Conservation (phyloP, 768 basidiomycete species). For the Suillus ampliporus region DNA sequence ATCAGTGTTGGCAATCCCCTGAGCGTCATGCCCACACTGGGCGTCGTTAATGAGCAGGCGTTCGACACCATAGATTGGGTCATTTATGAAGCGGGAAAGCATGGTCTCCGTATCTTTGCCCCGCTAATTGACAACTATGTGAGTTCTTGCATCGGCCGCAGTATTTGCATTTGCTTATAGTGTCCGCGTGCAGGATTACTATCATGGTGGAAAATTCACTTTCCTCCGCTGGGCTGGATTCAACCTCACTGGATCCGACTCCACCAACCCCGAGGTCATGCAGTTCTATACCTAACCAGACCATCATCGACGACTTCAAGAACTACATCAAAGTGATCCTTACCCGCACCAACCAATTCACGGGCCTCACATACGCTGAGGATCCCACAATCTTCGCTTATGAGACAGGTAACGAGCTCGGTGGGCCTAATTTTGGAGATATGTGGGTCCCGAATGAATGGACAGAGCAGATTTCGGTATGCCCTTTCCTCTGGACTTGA, state of each 20-base stretch:
- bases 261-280: slow-evolving; percentile 28
- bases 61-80: slow-evolving; percentile 37
- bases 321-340: slow-evolving; percentile 47
- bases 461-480: slow-evolving; percentile 27
- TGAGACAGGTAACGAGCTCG: slow-evolving; percentile 17
- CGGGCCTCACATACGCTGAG: slow-evolving; percentile 15
- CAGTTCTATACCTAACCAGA: slow-evolving; percentile 54
- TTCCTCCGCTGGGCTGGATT: slow-evolving; percentile 31
- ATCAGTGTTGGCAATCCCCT: slow-evolving; percentile 34
- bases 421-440: slow-evolving; percentile 10
- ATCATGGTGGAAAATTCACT: slow-evolving; percentile 38
- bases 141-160: slow-evolving; percentile 7
- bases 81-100: slow-evolving; percentile 20
- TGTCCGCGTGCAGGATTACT: slow-evolving; percentile 20
- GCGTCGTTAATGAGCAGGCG: slow-evolving; percentile 30
- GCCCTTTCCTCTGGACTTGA: not conserved
- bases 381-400: slow-evolving; percentile 17
- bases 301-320: slow-evolving; percentile 51
- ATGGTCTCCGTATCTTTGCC: slow-evolving; percentile 19
- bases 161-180: not conserved
- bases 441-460: slow-evolving; percentile 16
- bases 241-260: slow-evolving; percentile 27
- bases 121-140: slow-evolving; percentile 28
- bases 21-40: slow-evolving; percentile 33
- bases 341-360: slow-evolving; percentile 24